phyloP scores from a whole-genome alignment of 164 flowering plant species.

The Magnolia kwangsiensis region DNA sequence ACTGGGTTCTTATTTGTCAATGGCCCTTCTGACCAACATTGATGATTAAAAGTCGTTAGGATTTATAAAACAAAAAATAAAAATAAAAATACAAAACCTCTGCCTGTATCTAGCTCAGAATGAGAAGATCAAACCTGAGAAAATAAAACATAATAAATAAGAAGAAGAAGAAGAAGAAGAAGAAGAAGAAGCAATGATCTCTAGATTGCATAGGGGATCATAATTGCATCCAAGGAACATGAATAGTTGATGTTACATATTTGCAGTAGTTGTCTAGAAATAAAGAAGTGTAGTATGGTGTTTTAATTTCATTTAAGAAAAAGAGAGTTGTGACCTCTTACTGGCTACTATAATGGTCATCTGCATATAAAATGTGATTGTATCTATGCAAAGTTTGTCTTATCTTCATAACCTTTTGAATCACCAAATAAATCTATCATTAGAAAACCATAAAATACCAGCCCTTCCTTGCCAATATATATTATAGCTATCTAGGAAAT shows the following conservation, averaged over 20 bases:
- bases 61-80: no score
- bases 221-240: not conserved
- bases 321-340: conserved; percentile 59
- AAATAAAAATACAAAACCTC: no score
- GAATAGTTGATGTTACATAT: not conserved
- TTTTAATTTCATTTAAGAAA: not conserved
- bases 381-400: conserved; percentile 84
- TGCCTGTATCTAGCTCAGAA: no score
- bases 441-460: conserved; percentile 2
- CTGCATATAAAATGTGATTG: conserved; percentile 74
- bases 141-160: not conserved
- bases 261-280: not conserved
- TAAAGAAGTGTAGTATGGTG: not conserved
- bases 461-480: no score
- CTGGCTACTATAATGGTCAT: conserved; percentile 85
- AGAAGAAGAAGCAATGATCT: not conserved
- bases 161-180: no score
- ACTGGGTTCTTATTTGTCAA: no score
- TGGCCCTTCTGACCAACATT: no score
- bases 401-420: conserved; percentile 62
- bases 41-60: no score
- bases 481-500: no score
- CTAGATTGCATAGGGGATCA: not conserved
- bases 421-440: conserved; percentile 9
- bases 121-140: conserved; percentile 57